phyloP scores from a whole-genome alignment of 2,329 filamentous ascomycete species.

The Trichoderma polysporum region DNA sequence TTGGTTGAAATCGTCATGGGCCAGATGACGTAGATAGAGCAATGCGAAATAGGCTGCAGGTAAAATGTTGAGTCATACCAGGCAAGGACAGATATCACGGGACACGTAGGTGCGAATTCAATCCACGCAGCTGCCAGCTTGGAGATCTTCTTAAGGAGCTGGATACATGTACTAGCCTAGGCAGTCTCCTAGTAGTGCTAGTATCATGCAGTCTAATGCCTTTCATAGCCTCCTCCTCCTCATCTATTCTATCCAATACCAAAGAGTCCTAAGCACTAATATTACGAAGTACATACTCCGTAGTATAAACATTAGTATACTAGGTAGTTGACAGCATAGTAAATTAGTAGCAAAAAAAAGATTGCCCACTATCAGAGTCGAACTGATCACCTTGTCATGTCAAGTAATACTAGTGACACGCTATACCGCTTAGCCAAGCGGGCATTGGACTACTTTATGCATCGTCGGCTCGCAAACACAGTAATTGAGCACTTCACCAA shows the following conservation, averaged over 20 bases:
- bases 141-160: neutral
- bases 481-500: neutral
- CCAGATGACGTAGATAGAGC: neutral
- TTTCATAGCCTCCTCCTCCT: neutral
- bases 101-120: neutral
- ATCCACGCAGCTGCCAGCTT: neutral
- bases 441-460: slow-evolving; percentile 1
- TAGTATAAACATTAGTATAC: too few relatives aligned
- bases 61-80: neutral
- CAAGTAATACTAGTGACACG: slow-evolving; percentile 21
- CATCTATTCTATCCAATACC: too few relatives aligned
- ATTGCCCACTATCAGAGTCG: slow-evolving; percentile 21
- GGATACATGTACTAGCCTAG: too few relatives aligned
- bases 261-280: too few relatives aligned
- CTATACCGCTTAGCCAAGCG: slow-evolving; percentile 23
- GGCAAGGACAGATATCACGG: neutral
- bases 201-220: too few relatives aligned
- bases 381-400: slow-evolving; percentile 23
- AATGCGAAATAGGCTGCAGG: neutral
- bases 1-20: neutral
- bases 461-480: neutral
- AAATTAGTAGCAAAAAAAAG: too few relatives aligned
- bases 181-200: too few relatives aligned
- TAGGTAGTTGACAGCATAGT: too few relatives aligned
- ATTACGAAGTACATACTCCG: too few relatives aligned